Conservation (phyloP, 2,329 filamentous ascomycete species). For the Aspergillus tubingensis region DNA sequence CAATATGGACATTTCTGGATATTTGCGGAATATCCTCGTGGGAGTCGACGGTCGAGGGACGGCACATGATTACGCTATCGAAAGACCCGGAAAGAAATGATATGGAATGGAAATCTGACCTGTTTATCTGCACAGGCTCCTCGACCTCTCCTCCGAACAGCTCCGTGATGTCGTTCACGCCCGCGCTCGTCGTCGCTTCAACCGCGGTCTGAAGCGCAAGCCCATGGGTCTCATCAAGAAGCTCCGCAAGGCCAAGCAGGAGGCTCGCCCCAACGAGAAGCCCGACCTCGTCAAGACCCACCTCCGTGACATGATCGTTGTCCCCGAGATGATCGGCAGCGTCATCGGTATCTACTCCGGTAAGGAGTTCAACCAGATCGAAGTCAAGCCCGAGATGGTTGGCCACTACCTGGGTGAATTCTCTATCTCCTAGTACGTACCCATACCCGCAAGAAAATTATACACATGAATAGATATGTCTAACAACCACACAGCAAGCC, state of each 20-base stretch:
- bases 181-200: slow-evolving; percentile 97
- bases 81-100: slow-evolving; percentile 22
- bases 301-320: slow-evolving; percentile 99
- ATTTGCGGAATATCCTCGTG: slow-evolving; percentile 8
- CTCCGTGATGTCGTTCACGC: slow-evolving; percentile 99
- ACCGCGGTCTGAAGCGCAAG: slow-evolving; percentile 99
- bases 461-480: slow-evolving; percentile 27
- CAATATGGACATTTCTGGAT: background rate
- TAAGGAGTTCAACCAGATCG: slow-evolving; percentile 99
- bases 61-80: slow-evolving; percentile 1
- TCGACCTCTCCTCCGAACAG: slow-evolving; percentile 97
- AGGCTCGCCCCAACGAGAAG: slow-evolving; percentile 99
- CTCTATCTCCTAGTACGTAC: slow-evolving; percentile 97
- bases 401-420: slow-evolving; percentile 99
- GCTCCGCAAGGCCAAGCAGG: slow-evolving; percentile 99
- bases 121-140: slow-evolving; percentile 67
- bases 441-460: background rate
- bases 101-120: slow-evolving; percentile 22
- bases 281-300: slow-evolving; percentile 99
- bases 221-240: slow-evolving; percentile 99
- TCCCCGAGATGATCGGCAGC: slow-evolving; percentile 99
- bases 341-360: slow-evolving; percentile 99
- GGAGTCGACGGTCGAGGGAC: slow-evolving; percentile 9
- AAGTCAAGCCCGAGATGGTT: slow-evolving; percentile 99
- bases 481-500: slow-evolving; percentile 76